Evolutionary conservation across 352 stramenopile species (phyloP).

Genomic region (Phytophthora boehmeriae): DNA sequence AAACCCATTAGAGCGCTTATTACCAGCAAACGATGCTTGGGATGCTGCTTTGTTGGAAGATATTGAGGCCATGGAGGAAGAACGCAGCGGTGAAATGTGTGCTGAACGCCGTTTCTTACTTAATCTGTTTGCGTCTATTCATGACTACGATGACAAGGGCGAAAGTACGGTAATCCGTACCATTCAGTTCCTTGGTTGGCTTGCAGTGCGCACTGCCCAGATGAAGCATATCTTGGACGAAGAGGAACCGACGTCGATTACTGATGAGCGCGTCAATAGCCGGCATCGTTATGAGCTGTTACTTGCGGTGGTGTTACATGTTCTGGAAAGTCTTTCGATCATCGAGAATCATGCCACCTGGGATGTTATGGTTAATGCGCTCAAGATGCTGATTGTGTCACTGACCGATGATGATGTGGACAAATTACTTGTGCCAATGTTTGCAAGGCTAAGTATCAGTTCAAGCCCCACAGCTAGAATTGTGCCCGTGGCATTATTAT

Average conservation of each 20-base stretch:
- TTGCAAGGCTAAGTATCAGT: slow-evolving; percentile 82
- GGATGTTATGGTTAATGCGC: slow-evolving; percentile 88
- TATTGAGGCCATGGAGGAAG: slow-evolving; percentile 65
- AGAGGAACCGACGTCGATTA: slow-evolving; percentile 28
- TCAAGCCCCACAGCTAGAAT: slow-evolving; percentile 85
- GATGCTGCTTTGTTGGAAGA: slow-evolving; percentile 65
- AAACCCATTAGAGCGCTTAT: slow-evolving; percentile 60
- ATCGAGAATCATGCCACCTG: slow-evolving; percentile 91
- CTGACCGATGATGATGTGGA: slow-evolving; percentile 68
- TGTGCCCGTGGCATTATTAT: slow-evolving; percentile 77
- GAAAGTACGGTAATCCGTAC: slow-evolving; percentile 85
- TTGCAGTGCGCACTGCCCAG: slow-evolving; percentile 69
- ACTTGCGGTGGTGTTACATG: slow-evolving; percentile 76
- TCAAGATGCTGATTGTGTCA: slow-evolving; percentile 72
- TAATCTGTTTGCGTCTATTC: slow-evolving; percentile 85
- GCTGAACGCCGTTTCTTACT: slow-evolving; percentile 80
- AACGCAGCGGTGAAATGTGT: slow-evolving; percentile 71
- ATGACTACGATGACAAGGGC: slow-evolving; percentile 89
- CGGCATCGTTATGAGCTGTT: slow-evolving; percentile 70
- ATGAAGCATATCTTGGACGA: slow-evolving; percentile 60
- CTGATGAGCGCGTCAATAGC: slow-evolving; percentile 28
- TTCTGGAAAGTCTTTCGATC: slow-evolving; percentile 87
- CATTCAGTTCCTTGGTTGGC: slow-evolving; percentile 83
- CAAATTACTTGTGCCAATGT: slow-evolving; percentile 76
- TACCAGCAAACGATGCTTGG: slow-evolving; percentile 54